Base-by-base conservation (phyloP, 176 grass and related monocot genomes). In the Areca catechu region DNA sequence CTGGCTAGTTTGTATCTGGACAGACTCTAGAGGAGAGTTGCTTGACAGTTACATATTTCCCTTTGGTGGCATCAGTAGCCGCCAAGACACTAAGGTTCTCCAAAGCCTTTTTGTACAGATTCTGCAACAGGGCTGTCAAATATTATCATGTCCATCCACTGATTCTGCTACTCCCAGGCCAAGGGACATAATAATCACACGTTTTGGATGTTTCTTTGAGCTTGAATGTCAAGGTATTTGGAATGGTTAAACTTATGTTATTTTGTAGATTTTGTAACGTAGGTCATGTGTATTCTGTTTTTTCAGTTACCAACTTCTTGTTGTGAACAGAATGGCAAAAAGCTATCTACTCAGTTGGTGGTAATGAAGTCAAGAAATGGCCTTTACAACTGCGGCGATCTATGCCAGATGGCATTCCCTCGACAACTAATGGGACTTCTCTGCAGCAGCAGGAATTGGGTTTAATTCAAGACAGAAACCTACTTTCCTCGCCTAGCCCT, bases 1-100 rank as follows among this genome's bases (percentile, higher is more conserved):
- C 72, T 98, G 94, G 94, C 62, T 93, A 72, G 79, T 93, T 24
- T 98, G 94, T 70, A 82, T 98, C 53, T 98, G 94, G 94, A 92
- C 94, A 54, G 94, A 98, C 79, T 79, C 94, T 54, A 85, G 88
- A 76, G 88, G 94, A 67, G 94, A 98, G 71, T 76, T 98, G 57
- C 71, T 98, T 61, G 87, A 98, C 57, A 85, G 78, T 16, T 74
- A 78, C 69, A 85, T 98, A 71, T 92, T 92, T 74, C 93, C 93
- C 53, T 98, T 92, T 61, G 93, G 93, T 67, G 84, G 93, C 62
- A 85, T 98, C 48, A 98, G 93, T 76, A 90, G 93, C 23, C 88
- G 84, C 29, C 93, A 98, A 71, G 93, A 98, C 71, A 92, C 87
- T 16, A 92, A 98, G 74, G 84, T 92, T 68, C 85, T 98, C 73